Evolutionary conservation across 2,329 filamentous ascomycete genomes (phyloP).

Genomic region (Ophiostoma montium): DNA sequence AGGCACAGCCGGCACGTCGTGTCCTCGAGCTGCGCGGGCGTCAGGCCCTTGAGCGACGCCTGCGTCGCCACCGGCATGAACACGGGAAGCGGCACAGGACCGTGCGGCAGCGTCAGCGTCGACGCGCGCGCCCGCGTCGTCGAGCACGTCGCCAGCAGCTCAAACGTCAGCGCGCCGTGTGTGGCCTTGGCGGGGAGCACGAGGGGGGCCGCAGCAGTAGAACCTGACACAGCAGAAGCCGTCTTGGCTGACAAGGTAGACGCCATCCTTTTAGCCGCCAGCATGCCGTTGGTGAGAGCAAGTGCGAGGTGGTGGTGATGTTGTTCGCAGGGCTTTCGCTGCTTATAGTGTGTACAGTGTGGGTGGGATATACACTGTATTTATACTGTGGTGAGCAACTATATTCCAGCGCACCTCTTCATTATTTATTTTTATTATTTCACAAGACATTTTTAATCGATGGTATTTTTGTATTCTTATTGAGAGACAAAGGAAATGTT

Average conservation of each 20-base stretch:
- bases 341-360: too few relatives aligned
- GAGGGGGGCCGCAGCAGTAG: slow-evolving; percentile 3
- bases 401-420: too few relatives aligned
- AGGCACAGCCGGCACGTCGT: slow-evolving; percentile 82
- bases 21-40: slow-evolving; percentile 78
- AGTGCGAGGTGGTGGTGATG: too few relatives aligned
- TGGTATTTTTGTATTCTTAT: too few relatives aligned
- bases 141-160: slow-evolving; percentile 25
- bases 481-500: too few relatives aligned
- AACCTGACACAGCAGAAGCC: not conserved
- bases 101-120: slow-evolving; percentile 77
- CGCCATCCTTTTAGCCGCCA: slow-evolving; percentile 16
- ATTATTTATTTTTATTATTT: too few relatives aligned
- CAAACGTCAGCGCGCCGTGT: slow-evolving; percentile 19
- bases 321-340: too few relatives aligned
- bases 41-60: slow-evolving; percentile 86
- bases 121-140: slow-evolving; percentile 91
- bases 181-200: slow-evolving; percentile 12
- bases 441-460: too few relatives aligned
- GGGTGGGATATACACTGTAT: too few relatives aligned
- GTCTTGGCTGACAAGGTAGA: slow-evolving; percentile 8
- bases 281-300: slow-evolving; percentile 9
- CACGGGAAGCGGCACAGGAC: slow-evolving; percentile 74
- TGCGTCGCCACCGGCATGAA: slow-evolving; percentile 99
- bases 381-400: too few relatives aligned